Conservation (phyloP, 768 basidiomycete species). For the Cystofilobasidium ferigula region DNA sequence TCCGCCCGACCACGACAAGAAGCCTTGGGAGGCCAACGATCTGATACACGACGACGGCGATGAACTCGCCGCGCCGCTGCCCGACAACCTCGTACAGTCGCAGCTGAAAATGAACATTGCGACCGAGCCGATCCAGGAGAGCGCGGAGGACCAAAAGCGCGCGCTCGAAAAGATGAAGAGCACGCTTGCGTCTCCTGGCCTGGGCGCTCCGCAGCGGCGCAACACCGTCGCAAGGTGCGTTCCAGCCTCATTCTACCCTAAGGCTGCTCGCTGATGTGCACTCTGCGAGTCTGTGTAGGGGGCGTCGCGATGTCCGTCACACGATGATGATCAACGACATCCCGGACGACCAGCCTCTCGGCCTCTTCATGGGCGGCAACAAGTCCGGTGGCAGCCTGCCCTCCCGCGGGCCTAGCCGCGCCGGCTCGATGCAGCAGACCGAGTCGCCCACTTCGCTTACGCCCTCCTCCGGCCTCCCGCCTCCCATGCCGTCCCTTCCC, state of each 20-base stretch:
- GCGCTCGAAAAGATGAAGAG: constrained; percentile 38
- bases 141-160: constrained; percentile 37
- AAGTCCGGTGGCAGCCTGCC: constrained; percentile 11
- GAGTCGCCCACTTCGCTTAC: constrained; percentile 11
- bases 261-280: neutral
- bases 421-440: constrained; percentile 16
- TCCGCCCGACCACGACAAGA: constrained; percentile 39
- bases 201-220: constrained; percentile 28
- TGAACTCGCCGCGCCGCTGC: constrained; percentile 25
- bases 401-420: constrained; percentile 6
- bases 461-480: constrained; percentile 23
- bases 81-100: constrained; percentile 3
- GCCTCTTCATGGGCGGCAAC: constrained; percentile 27
- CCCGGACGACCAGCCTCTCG: constrained; percentile 33
- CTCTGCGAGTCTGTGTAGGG: constrained; percentile 27
- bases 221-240: constrained; percentile 30
- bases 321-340: constrained; percentile 34
- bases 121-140: constrained; percentile 36
- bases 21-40: constrained; percentile 34
- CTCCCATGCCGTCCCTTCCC: constrained; percentile 22
- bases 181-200: constrained; percentile 35
- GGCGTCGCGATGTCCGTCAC: constrained; percentile 39
- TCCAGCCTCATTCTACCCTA: neutral
- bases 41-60: constrained; percentile 32
- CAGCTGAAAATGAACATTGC: constrained; percentile 35